Evolutionary conservation across 768 basidiomycete genomes (phyloP), one percentile per base, ranked within the genome.

Genomic region (Auriculariales sp.): DNA sequence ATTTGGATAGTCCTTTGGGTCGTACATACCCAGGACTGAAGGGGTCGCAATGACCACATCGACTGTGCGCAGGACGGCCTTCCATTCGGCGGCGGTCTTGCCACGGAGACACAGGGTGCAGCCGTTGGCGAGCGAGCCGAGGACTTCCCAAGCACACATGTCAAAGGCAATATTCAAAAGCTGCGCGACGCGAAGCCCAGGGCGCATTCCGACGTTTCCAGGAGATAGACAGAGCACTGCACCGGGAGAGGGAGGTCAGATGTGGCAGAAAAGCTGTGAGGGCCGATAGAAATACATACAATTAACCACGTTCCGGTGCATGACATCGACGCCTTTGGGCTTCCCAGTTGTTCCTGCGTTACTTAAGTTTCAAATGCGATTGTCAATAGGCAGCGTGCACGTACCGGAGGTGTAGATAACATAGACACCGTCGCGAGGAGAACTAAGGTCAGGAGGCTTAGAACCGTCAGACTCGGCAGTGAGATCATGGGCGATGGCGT

Each of bases 91-190:
- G 30, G 33, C 44, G 35, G 53, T 53, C 34, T 49, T 51, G 25
- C 55, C 57, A 11, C 57, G 57, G 25, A 58, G 54, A 28, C 51
- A 44, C 19, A 58, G 55, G 4, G 57, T 58, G 42, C 55, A 54
- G 22, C 55, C 57, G 39, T 58, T 58, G 39, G 55, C 46, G 28
- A 57, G 48, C 7, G 54, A 49, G 33, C 54, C 54, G 25, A 57
- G 54, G 22, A 57, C 48, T 46, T 57, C 56, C 56, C 56, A 57
- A 9, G 56, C 56, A 28, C 54, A 52, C 56, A 57, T 57, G 39
- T 57, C 56, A 45, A 57, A 57, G 10, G 56, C 56, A 12, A 57
- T 53, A 30, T 57, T 57, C 52, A 57, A 52, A 3, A 57, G 52
- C 46, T 57, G 56, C 11, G 56, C 54, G 27, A 57, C 56, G 15